Evolutionary conservation across 176 grass and related monocot species (phyloP).

Genomic region (Zoysia pacifica): DNA sequence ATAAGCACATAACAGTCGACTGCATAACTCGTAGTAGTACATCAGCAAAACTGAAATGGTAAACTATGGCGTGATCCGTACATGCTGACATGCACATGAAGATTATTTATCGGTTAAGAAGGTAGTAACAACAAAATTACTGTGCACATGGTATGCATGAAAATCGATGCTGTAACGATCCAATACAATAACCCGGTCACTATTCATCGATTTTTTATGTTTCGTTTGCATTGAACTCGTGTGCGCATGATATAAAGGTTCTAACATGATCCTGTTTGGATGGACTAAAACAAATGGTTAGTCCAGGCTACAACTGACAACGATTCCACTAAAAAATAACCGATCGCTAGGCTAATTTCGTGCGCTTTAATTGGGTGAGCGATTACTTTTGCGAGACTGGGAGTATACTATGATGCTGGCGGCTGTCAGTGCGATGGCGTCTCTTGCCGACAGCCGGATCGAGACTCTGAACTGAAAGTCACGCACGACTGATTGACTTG

Average conservation of each 20-base stretch:
- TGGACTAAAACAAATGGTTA: too few species aligned
- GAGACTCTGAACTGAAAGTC: constrained; percentile 38
- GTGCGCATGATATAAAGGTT: neutral
- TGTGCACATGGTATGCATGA: neutral
- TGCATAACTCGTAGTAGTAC: neutral
- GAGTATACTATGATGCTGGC: neutral
- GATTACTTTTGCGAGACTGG: neutral
- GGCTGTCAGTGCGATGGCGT: constrained; percentile 1
- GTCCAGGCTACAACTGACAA: too few species aligned
- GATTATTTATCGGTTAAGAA: neutral
- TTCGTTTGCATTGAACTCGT: neutral
- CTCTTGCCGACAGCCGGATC: constrained; percentile 8
- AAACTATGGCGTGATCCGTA: neutral
- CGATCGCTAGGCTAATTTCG: neutral
- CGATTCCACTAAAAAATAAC: neutral
- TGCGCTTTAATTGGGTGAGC: neutral
- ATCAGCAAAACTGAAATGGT: neutral
- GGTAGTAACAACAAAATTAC: neutral
- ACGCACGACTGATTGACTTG: constrained; percentile 23
- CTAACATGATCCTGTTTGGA: neutral
- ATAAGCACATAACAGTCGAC: neutral
- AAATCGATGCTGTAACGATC: neutral
- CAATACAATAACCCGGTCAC: neutral
- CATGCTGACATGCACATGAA: neutral
- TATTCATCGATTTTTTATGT: neutral